Percentiles rank a stretch among this genome's conserved stretches.
These are phyloP conservation scores for Naganishia vishniacii DNA, from an alignment of 768 basidiomycete species.

Conservation along the genomic window DNA sequence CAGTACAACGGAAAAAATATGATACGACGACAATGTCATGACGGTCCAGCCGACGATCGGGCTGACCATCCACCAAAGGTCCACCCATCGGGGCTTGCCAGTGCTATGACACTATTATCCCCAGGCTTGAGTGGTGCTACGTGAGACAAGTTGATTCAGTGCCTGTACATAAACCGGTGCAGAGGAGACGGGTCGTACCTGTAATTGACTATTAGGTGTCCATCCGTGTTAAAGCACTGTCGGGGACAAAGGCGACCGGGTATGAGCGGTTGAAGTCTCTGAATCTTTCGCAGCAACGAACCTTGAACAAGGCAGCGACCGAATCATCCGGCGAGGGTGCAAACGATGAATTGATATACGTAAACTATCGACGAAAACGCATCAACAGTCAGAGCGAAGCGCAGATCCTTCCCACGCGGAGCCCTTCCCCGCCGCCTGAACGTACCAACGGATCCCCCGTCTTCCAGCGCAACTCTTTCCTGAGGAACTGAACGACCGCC, in stretches of 20 bases:
- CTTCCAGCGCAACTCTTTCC: conserved; percentile 84
- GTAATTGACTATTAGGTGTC: conserved; percentile 86
- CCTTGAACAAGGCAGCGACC: conserved; percentile 71
- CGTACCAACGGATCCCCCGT: conserved; percentile 72
- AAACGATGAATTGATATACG: conserved; percentile 67
- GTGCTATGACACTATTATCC: conserved; percentile 50
- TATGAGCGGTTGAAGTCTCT: no score
- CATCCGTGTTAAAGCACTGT: conserved; percentile 80
- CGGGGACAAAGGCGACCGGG: neutral
- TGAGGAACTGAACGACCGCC: conserved; percentile 85
- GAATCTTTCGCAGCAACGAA: no score
- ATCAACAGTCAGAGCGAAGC: neutral
- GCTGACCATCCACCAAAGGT: no score
- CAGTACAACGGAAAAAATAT: no score
- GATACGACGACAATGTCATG: no score
- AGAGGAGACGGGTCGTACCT: conserved; percentile 53
- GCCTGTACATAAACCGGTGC: neutral
- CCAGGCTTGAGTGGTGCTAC: conserved; percentile 63
- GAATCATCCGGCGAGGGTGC: conserved; percentile 78
- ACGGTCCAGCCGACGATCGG: no score
- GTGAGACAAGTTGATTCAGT: neutral
- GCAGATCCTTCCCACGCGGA: neutral
- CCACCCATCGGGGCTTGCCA: no score
- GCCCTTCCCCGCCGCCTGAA: conserved; percentile 36
- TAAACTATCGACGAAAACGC: conserved; percentile 41